Percentiles rank a stretch among this genome's conserved stretches.
phyloP scores from a whole-genome alignment of 2,329 filamentous ascomycete genomes.

The Trichoderma oligosporum region DNA sequence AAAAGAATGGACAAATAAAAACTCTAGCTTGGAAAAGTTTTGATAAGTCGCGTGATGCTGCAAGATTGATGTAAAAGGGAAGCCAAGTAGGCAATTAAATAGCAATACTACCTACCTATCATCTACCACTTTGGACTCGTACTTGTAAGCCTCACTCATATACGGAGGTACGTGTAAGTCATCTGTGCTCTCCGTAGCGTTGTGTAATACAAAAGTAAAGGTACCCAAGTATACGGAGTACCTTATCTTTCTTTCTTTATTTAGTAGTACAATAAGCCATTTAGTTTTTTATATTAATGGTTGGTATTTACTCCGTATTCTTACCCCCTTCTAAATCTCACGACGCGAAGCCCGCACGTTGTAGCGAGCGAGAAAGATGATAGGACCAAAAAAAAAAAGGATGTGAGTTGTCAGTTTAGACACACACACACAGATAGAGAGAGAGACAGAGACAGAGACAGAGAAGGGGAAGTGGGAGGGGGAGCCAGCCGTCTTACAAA shows the following conservation, averaged over 20 bases:
- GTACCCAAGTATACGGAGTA: not conserved
- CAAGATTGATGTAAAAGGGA: conserved; percentile 4
- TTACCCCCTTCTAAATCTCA: not conserved
- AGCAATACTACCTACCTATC: too few species aligned
- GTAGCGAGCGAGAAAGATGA: not conserved
- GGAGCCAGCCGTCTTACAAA: not conserved
- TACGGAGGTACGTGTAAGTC: too few species aligned
- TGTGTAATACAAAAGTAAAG: too few species aligned
- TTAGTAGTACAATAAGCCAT: too few species aligned
- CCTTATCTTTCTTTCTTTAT: too few species aligned
- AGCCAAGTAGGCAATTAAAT: not conserved
- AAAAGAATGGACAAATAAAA: conserved; percentile 3
- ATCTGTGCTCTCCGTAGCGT: too few species aligned
- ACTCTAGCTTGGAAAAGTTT: not conserved
- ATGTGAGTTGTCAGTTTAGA: conserved; percentile 8
- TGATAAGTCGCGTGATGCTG: conserved; percentile 16
- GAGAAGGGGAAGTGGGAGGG: not conserved
- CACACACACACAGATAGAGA: too few species aligned
- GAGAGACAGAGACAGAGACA: not conserved
- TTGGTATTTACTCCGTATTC: not conserved
- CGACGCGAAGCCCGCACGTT: not conserved
- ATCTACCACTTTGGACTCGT: too few species aligned
- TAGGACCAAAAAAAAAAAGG: not conserved
- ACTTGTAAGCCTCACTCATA: not conserved
- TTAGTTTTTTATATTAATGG: not conserved